Evolutionary conservation across 331 rosid species (phyloP), one percentile per base, ranked within the genome.

Genomic region (Spiraea crenata): DNA sequence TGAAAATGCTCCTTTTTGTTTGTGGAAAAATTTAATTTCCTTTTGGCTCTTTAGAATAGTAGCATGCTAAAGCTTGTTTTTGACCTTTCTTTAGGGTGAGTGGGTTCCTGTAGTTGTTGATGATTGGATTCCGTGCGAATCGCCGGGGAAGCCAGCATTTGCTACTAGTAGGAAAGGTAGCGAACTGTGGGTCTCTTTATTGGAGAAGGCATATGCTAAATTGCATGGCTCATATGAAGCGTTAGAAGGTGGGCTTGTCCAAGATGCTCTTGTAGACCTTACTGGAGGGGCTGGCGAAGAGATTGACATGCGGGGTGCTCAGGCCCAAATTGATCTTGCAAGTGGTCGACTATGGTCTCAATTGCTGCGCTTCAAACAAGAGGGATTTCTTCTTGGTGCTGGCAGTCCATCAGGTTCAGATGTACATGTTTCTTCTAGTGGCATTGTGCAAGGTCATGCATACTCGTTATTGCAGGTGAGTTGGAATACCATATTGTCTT

Each of bases 281-380:
- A 95, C 99, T 45, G 99, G 99, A 42, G 99, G 99, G 69, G 99
- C 99, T 15, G 99, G 99, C 42, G 99, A 95, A 88, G 99, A 95
- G 78, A 95, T 95, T 74, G 99, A 95, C 83, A 91, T 95, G 97
- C 83, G 97, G 81, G 82, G 96, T 67, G 77, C 96, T 35, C 97
- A 95, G 81, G 97, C 99, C 69, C 99, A 95, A 88, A 89, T 95
- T 78, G 99, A 95, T 89, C 97, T 95, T 66, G 99, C 99, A 5
- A 95, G 97, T 76, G 99, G 99, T 74, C 83, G 99, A 78, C 77
- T 95, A 45, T 95, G 99, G 99, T 91, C 99, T 82, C 99, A 95
- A 72, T 69, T 95, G 73, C 74, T 95, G 89, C 99, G 97, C 72
- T 95, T 91, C 87, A 95, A 95, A 83, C 95, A 85, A 69, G 97